These are phyloP conservation scores for Panicum miliaceum DNA, from an alignment of 176 grass and related monocot genomes.

Conservation along the genomic window DNA sequence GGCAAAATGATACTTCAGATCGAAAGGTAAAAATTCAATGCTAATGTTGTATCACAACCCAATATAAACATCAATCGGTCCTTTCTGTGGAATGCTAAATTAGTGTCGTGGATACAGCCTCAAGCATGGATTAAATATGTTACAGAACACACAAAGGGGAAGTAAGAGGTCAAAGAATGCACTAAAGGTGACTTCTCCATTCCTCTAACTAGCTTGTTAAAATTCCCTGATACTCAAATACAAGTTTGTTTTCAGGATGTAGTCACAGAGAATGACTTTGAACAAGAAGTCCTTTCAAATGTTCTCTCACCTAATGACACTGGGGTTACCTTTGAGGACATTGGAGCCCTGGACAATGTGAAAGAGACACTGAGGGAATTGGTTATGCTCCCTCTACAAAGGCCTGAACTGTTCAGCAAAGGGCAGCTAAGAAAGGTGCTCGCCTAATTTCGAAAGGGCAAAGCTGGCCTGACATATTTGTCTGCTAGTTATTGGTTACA, in stretches of 20 bases:
- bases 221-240: conserved; percentile 9
- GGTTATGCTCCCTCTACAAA: conserved; percentile 83
- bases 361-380: conserved; percentile 71
- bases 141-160: conserved; percentile 58
- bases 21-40: conserved; percentile 37
- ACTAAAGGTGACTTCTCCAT: conserved; percentile 57
- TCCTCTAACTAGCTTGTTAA: conserved; percentile 13
- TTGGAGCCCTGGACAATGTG: conserved; percentile 84
- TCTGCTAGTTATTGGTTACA: background rate
- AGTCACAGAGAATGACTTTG: conserved; percentile 77
- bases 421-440: conserved; percentile 80
- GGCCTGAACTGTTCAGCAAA: conserved; percentile 74
- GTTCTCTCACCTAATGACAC: conserved; percentile 79
- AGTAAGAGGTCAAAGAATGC: conserved; percentile 63
- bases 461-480: background rate
- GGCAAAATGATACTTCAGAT: conserved; percentile 41
- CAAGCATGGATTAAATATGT: conserved; percentile 56
- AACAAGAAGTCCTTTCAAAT: conserved; percentile 65
- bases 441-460: background rate
- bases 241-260: conserved; percentile 62
- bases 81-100: conserved; percentile 34
- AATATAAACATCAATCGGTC: conserved; percentile 22
- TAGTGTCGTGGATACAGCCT: conserved; percentile 58
- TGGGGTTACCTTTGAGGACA: conserved; percentile 82
- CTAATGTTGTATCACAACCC: background rate